Conservation (phyloP, 805 yeast genomes). For the Sugiyamaella smithiae region DNA sequence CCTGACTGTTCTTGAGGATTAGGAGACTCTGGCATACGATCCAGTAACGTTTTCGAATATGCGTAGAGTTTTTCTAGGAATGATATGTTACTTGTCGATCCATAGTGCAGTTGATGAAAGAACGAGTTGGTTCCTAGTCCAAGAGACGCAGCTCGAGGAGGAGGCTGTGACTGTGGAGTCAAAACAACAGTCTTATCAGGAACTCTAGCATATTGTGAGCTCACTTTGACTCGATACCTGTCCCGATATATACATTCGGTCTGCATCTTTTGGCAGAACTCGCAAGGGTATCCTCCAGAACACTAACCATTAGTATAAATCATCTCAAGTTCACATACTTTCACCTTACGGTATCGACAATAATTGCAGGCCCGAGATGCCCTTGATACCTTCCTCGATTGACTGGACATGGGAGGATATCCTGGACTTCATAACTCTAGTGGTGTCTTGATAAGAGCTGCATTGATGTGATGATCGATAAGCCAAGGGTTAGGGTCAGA, state of each 20-base stretch:
- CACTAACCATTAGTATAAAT: background rate
- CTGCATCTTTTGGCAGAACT: background rate
- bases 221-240: background rate
- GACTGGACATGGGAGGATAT: background rate
- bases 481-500: background rate
- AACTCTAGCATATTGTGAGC: background rate
- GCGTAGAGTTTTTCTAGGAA: slow-evolving; percentile 11
- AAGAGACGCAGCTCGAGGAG: background rate
- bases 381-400: background rate
- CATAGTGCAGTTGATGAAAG: slow-evolving; percentile 8
- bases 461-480: background rate
- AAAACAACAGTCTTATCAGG: background rate
- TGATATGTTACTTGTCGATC: slow-evolving; percentile 9
- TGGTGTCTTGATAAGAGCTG: background rate
- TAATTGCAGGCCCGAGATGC: slow-evolving; percentile 1
- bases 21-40: slow-evolving; percentile 1
- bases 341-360: slow-evolving; percentile 1
- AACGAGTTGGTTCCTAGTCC: background rate
- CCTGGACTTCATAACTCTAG: no score
- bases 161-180: background rate
- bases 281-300: slow-evolving; percentile 11
- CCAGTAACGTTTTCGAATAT: background rate
- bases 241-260: slow-evolving; percentile 2
- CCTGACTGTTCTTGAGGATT: background rate
- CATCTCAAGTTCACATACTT: slow-evolving; percentile 4